A percentile compares a stretch with the other conserved stretches of the same genome.
Evolutionary conservation across 2,329 filamentous ascomycete genomes (phyloP).

Genomic region (Aspergillus tubingensis): DNA sequence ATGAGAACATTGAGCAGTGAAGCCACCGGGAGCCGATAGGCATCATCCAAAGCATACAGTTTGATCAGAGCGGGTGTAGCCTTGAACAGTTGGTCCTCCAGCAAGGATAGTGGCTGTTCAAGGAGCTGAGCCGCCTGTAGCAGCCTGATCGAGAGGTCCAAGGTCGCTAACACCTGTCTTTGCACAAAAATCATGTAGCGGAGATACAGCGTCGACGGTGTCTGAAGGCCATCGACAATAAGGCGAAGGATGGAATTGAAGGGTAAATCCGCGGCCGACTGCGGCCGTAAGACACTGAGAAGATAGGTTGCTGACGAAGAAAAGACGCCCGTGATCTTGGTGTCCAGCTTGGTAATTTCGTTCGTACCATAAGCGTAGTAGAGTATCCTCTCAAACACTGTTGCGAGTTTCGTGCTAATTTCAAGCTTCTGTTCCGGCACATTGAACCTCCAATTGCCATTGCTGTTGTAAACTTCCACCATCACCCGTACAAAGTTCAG

Average conservation of each 20-base stretch:
- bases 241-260: slow-evolving; percentile 76
- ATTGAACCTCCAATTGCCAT: slow-evolving; percentile 80
- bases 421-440: slow-evolving; percentile 67
- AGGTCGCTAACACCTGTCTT: slow-evolving; percentile 63
- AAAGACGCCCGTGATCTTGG: slow-evolving; percentile 64
- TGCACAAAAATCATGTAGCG: slow-evolving; percentile 58
- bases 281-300: slow-evolving; percentile 72
- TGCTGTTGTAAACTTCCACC: slow-evolving; percentile 83
- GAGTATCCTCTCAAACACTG: slow-evolving; percentile 71
- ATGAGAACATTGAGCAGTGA: slow-evolving; percentile 73
- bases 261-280: slow-evolving; percentile 68
- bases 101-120: slow-evolving; percentile 62
- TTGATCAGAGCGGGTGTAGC: slow-evolving; percentile 74
- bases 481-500: slow-evolving; percentile 72
- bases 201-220: slow-evolving; percentile 64
- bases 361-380: slow-evolving; percentile 74
- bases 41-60: slow-evolving; percentile 69
- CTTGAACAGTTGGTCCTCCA: slow-evolving; percentile 81
- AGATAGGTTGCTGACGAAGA: slow-evolving; percentile 74
- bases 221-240: slow-evolving; percentile 63
- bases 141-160: slow-evolving; percentile 68
- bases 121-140: slow-evolving; percentile 69
- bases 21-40: slow-evolving; percentile 66
- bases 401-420: slow-evolving; percentile 68
- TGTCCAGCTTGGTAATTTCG: slow-evolving; percentile 51